These are phyloP conservation scores for Ettlia oleoabundans DNA, from an alignment of 139 green algal genomes.

Conservation along the genomic window DNA sequence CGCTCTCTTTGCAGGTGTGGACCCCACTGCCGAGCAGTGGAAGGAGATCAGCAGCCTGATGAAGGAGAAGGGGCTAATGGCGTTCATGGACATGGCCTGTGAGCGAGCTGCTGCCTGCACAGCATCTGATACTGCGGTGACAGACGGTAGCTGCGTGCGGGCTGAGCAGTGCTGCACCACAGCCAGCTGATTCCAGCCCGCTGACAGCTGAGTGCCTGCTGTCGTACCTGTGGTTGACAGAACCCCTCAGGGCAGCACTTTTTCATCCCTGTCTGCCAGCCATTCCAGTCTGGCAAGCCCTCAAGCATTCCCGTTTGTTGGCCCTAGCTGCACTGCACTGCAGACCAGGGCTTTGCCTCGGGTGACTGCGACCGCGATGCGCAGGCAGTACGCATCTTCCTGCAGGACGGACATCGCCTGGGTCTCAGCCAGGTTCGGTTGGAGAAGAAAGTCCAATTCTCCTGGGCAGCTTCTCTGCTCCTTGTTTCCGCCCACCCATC, in stretches of 20 bases:
- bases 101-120: conserved; percentile 75
- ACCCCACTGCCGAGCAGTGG: conserved; percentile 81
- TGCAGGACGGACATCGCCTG: conserved; percentile 74
- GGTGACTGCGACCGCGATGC: conserved; percentile 86
- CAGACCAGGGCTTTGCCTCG: conserved; percentile 83
- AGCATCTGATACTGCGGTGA: neutral
- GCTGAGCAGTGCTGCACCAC: too few relatives aligned
- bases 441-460: too few relatives aligned
- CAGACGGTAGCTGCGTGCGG: neutral
- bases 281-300: too few relatives aligned
- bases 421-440: conserved; percentile 40
- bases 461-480: too few relatives aligned
- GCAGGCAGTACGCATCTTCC: conserved; percentile 78
- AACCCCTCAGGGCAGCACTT: too few relatives aligned
- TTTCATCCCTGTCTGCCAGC: too few relatives aligned
- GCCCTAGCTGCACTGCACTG: too few relatives aligned
- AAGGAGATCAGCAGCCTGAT: conserved; percentile 50
- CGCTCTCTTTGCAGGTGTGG: conserved; percentile 66
- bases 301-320: too few relatives aligned
- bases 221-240: neutral
- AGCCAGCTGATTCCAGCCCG: too few relatives aligned
- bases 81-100: conserved; percentile 96
- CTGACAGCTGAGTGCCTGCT: neutral
- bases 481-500: too few relatives aligned
- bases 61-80: conserved; percentile 76